phyloP scores from a whole-genome alignment of 805 yeast genomes.

The Candida methanosorbosa region DNA sequence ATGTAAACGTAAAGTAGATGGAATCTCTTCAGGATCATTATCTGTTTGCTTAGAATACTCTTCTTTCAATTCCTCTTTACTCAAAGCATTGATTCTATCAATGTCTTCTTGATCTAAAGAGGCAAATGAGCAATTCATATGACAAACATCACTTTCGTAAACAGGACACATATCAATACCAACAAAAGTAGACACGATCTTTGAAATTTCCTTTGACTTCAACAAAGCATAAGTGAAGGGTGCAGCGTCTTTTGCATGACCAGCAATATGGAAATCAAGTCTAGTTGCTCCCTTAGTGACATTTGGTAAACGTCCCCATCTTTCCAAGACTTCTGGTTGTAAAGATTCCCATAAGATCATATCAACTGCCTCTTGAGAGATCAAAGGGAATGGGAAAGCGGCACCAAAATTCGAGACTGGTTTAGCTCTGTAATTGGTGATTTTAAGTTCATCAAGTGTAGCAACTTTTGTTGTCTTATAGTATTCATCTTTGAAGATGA shows the following conservation, averaged over 20 bases:
- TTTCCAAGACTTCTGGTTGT: constrained; percentile 30
- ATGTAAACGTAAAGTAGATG: constrained; percentile 40
- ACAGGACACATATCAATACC: constrained; percentile 36
- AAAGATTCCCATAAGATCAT: constrained; percentile 46
- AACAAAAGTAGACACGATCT: constrained; percentile 39
- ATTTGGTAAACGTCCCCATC: constrained; percentile 31
- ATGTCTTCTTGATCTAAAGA: constrained; percentile 11
- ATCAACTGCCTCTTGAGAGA: constrained; percentile 48
- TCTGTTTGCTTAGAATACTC: constrained; percentile 9
- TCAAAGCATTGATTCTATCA: constrained; percentile 4
- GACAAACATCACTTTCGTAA: constrained; percentile 46
- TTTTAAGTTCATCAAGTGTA: constrained; percentile 28
- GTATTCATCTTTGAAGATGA: constrained; percentile 26
- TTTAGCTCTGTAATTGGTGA: constrained; percentile 20
- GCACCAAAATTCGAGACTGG: constrained; percentile 31
- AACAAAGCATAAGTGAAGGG: constrained; percentile 44
- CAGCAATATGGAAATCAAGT: constrained; percentile 39
- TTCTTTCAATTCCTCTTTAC: constrained; percentile 9
- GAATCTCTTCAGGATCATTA: constrained; percentile 26
- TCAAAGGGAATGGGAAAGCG: constrained; percentile 48
- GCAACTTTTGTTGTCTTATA: constrained; percentile 26
- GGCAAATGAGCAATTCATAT: constrained; percentile 37
- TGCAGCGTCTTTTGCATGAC: constrained; percentile 30
- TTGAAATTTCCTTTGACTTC: constrained; percentile 41
- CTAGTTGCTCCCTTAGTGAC: constrained; percentile 21